Conservation (phyloP, 306 rosid species). For the Fragaria nilgerrensis region DNA sequence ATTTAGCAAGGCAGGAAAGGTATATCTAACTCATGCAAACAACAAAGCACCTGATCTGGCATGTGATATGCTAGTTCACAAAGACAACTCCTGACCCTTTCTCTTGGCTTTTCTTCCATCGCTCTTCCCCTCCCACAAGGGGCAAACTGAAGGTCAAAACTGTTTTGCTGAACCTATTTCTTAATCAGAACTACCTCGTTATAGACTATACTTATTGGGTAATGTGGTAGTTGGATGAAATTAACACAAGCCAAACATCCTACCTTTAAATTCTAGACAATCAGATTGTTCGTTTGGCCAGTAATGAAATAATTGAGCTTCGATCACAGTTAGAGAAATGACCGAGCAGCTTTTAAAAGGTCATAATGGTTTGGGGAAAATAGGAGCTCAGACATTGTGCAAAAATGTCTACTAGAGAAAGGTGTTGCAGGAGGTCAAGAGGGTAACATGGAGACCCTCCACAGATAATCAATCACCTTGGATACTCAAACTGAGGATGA, state of each 20-base stretch:
- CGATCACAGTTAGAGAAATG: not conserved
- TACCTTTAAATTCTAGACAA: not conserved
- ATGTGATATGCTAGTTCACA: not conserved
- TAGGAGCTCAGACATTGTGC: not conserved
- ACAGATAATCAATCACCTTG: not conserved
- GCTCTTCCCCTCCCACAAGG: not conserved
- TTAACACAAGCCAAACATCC: not conserved
- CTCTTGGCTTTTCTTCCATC: not conserved
- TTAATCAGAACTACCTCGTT: not conserved
- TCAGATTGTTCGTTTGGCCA: not conserved
- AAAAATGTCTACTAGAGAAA: not conserved
- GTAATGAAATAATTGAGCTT: not conserved
- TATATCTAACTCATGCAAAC: not conserved
- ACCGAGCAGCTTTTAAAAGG: not conserved
- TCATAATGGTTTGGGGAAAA: not conserved
- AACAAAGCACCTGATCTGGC: not conserved
- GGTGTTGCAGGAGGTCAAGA: not conserved
- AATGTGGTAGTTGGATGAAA: not conserved
- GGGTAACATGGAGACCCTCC: not conserved
- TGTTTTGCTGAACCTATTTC: not conserved
- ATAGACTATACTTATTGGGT: not conserved
- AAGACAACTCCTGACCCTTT: not conserved
- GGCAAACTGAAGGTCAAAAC: not conserved
- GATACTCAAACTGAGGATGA: not conserved
- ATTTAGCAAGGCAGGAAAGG: not conserved